phyloP scores from a whole-genome alignment of 2,329 filamentous ascomycete species.

The Tolypocladium cylindrosporum region DNA sequence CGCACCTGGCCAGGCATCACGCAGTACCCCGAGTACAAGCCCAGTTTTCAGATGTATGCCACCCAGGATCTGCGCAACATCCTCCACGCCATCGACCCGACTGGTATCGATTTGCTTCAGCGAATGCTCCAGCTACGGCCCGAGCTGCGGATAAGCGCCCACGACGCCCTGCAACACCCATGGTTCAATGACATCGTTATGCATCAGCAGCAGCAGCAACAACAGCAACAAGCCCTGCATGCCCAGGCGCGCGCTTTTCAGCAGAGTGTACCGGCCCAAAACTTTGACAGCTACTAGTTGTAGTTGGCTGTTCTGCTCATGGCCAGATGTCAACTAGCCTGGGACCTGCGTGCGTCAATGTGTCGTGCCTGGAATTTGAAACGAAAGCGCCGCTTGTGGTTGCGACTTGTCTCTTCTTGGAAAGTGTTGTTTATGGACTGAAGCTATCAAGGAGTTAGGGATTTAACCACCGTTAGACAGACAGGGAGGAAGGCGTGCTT shows the following conservation, averaged over 20 bases:
- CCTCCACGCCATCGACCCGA: constrained; percentile 78
- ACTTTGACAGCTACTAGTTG: constrained; percentile 24
- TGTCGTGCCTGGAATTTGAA: neutral
- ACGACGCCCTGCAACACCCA: constrained; percentile 76
- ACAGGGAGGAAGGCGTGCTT: neutral
- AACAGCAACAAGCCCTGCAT: constrained; percentile 27
- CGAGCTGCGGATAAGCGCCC: constrained; percentile 81
- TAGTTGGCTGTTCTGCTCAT: neutral
- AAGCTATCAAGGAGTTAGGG: neutral
- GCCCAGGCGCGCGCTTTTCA: constrained; percentile 30
- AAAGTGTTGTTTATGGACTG: neutral
- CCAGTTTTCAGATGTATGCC: constrained; percentile 86
- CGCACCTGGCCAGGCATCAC: constrained; percentile 92
- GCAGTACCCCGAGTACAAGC: constrained; percentile 95
- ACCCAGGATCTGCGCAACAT: constrained; percentile 84
- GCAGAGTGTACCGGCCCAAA: constrained; percentile 27
- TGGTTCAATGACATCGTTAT: constrained; percentile 77
- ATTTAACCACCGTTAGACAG: neutral
- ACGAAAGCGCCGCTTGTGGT: neutral
- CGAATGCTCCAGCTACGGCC: constrained; percentile 89
- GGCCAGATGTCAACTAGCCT: too few relatives aligned
- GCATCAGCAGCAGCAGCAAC: constrained; percentile 37
- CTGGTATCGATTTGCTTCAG: constrained; percentile 78
- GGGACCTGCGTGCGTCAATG: neutral
- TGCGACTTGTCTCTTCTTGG: neutral